Conservation (phyloP, 1,284 basidiomycete species). For the Meripilus lineatus region DNA sequence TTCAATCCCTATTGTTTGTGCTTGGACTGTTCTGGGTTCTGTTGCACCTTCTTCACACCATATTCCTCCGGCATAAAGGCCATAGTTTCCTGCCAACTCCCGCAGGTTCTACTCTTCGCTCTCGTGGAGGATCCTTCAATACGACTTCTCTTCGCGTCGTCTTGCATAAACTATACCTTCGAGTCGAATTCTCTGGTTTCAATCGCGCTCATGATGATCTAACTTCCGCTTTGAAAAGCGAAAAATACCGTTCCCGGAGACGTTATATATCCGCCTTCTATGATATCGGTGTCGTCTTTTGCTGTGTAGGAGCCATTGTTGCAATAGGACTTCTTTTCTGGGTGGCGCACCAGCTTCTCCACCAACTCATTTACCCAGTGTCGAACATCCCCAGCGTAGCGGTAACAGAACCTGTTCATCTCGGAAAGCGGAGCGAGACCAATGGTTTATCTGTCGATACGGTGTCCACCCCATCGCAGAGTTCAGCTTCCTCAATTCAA, state of each 20-base stretch:
- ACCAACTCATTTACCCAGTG: not conserved
- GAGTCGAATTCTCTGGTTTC: conserved; percentile 47
- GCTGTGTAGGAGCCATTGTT: conserved; percentile 45
- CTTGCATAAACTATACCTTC: conserved; percentile 32
- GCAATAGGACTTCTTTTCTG: conserved; percentile 34
- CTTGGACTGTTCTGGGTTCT: too few species aligned
- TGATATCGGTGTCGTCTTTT: conserved; percentile 42
- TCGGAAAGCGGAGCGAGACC: not conserved
- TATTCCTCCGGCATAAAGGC: too few species aligned
- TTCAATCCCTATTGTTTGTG: too few species aligned
- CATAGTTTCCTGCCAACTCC: not conserved
- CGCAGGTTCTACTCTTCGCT: conserved; percentile 9
- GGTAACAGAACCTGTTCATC: not conserved
- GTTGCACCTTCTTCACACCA: not conserved
- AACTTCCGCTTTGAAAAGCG: conserved; percentile 12
- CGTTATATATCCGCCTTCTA: conserved; percentile 37
- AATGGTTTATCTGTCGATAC: too few species aligned
- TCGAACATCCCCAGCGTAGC: not conserved
- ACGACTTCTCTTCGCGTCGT: too few species aligned
- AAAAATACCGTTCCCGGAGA: conserved; percentile 16
- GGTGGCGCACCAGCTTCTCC: not conserved
- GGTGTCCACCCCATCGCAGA: not conserved
- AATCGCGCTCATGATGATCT: conserved; percentile 49
- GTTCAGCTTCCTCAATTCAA: not conserved
- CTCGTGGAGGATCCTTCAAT: conserved; percentile 7